These are phyloP conservation scores for Coemansia aciculifera DNA, from an alignment of 192 early-diverging fungal species.

Conservation along the genomic window DNA sequence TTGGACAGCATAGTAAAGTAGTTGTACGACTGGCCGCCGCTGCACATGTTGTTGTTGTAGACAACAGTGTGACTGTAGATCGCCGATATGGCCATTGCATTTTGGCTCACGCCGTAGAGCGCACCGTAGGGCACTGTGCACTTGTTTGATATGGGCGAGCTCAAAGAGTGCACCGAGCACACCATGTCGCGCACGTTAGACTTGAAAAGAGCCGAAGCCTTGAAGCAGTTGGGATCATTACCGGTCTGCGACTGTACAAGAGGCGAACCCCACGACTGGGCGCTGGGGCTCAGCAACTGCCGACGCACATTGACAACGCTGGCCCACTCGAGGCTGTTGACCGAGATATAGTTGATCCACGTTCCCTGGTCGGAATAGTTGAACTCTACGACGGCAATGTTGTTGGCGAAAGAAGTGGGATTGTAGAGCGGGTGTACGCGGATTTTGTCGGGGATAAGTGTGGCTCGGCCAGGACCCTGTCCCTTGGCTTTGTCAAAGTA, in stretches of 20 bases:
- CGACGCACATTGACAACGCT: conserved; percentile 20
- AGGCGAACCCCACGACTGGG: conserved; percentile 10
- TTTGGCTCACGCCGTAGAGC: conserved; percentile 17
- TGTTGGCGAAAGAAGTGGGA: conserved; percentile 31
- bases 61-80: conserved; percentile 36
- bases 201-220: conserved; percentile 14
- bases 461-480: background rate
- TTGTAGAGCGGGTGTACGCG: conserved; percentile 29
- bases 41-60: conserved; percentile 17
- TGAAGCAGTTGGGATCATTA: background rate
- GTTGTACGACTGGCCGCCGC: conserved; percentile 10
- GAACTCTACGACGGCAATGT: conserved; percentile 39
- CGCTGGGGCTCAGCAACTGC: background rate
- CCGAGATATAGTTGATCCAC: conserved; percentile 29
- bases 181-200: conserved; percentile 9
- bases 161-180: conserved; percentile 1
- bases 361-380: background rate
- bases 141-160: background rate
- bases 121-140: conserved; percentile 37
- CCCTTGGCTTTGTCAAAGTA: conserved; percentile 17
- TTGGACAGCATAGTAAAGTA: conserved; percentile 38
- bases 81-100: conserved; percentile 12
- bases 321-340: conserved; percentile 18
- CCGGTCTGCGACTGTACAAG: conserved; percentile 1
- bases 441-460: conserved; percentile 9